Base-by-base conservation (phyloP, 129 eudicot genomes). In the Daucus carota region DNA sequence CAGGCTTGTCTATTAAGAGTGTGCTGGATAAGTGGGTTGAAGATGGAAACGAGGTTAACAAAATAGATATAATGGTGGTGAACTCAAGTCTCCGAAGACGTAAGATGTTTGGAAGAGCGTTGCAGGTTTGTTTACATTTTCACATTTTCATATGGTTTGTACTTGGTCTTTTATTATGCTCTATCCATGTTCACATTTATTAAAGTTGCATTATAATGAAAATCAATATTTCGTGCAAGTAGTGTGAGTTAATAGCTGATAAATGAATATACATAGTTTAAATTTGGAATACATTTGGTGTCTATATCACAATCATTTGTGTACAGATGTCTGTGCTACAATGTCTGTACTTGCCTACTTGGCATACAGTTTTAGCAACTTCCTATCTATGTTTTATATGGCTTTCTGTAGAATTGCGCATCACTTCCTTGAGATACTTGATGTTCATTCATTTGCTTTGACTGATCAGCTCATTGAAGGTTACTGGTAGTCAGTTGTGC, bases 21-120 rank as follows among this genome's bases (percentile, higher is more conserved):
- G 78, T 82, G 79, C 17, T 89, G 80, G 89, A 87, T 34, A 82
- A 89, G 75, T 89, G 92, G 91, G 80, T 89, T 75, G 79, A 82
- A 72, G 92, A 87, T 36, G 89, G 94, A 43, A 86, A 83, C 50
- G 89, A 86, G 13, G 28, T 91, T 74, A 80, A 83, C 46, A 78
- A 77, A 40, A 3, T 80, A 3, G 88, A 86, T 48, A 79, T 88
- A 70, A 34, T 77, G 7, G 20, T 48, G 43, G 33, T 89, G 46
- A 81, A 79, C 70, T 31, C 60, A 47, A 77, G 72, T 60, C 90
- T 91, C 42, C 87, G 97, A 36, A 86, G 70, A 66, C 83, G 92
- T 31, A 84, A 73, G 66, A 62, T 91, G 92, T 89, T 60, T 73
- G 80, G 78, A 47, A 91, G 73, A 83, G 97, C 96, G 68, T 77